Evolutionary conservation across 371 early-diverging fungal species (phyloP), one percentile per base, ranked within the genome.

Genomic region (Mortierella sp.): DNA sequence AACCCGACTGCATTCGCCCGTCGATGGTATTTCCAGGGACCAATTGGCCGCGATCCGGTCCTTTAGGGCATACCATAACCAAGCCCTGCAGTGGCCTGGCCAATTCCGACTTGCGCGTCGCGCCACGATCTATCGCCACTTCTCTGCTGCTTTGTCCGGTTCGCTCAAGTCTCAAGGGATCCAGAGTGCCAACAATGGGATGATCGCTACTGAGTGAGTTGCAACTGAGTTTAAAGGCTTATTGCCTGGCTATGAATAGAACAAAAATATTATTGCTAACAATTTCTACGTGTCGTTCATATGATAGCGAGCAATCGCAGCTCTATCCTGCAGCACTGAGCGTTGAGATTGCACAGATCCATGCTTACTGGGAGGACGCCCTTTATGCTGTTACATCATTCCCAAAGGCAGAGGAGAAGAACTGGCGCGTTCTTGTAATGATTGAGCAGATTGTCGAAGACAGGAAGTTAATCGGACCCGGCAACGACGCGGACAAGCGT

Each of bases 401-500:
- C 63, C 93, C 94, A n/a, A 83, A 72, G 37, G 90, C 94, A 8
- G 85, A 84, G 27, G 85, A 90, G 50, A 79, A 83, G 6, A 89
- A 92, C 60, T 61, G 53, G n/a, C 78, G 79, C 2, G 82, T 90
- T 0, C 31, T 92, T 17, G 84, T 85, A 6, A 89, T 87, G 78
- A 84, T 87, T 6, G 91, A 92, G 62, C 84, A 84, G 49, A 78
- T 92, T 7, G 84, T 87, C 2, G 62, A 67, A 12, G 91, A 92
- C 63, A 84, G 91, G 61, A 82, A 82, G 42, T 32, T 86, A 61
- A 72, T 89, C 3, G 80, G 82, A 7, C 75, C 84, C 8, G 69
- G 76, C 34, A 82, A 76, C 32, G 76, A 81, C 21, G 56, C 78
- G 8, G 84, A 85, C 60, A 70, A 81, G 46, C 79, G 82, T 11